Base-by-base conservation (phyloP, 2,329 filamentous ascomycete species). In the Claviceps quebecensis region DNA sequence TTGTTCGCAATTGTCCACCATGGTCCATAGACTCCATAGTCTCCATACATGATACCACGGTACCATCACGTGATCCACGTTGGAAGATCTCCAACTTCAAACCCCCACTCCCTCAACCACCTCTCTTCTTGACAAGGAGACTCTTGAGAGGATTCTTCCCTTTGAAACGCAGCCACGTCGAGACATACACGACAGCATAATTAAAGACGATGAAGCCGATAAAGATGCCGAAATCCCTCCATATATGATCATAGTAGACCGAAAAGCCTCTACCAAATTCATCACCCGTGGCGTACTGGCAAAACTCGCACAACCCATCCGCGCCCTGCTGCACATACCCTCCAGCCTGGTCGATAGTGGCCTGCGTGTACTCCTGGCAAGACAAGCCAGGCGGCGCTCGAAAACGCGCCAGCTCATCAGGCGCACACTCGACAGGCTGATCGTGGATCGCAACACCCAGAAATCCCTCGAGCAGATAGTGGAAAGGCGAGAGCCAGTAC, bases 401-500 rank as follows among this genome's bases (percentile, higher is more conserved):
- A 61, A 86, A 86, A 7, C 71, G 70, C 0, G 81, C 78, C 36
- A 80, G 73, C 59, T 87, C 83, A 1, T 67, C 66, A 4, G 68
- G 54, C 0, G 71, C 65, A 54, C 83, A 87, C 6, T 62, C 54
- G 16, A 87, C 73, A 0, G 74, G 72, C 17, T 80, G 68, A 0
- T 73, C 66, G 54, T 81, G 72, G 0, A 77, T 71, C 0, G 77
- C 68, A 14, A 76, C 73, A 0, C 71, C 76, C 1, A 87, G 68
- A 49, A 84, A 73, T 0, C 72, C 80, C 58, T 83, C 78, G 2
- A 87, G 65, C 0, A 85, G 71, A 57, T 86, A 86, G 54, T 78
- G 75, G 64, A 84, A 84, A 0, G 83, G 83, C 0, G 81, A 80
- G 22, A 86, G 69, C 65, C 76, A 78, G 63, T 86, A 85, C 77